Evolutionary conservation across 148 eudicot genomes (phyloP).

Genomic region (Polygonum maritimum): DNA sequence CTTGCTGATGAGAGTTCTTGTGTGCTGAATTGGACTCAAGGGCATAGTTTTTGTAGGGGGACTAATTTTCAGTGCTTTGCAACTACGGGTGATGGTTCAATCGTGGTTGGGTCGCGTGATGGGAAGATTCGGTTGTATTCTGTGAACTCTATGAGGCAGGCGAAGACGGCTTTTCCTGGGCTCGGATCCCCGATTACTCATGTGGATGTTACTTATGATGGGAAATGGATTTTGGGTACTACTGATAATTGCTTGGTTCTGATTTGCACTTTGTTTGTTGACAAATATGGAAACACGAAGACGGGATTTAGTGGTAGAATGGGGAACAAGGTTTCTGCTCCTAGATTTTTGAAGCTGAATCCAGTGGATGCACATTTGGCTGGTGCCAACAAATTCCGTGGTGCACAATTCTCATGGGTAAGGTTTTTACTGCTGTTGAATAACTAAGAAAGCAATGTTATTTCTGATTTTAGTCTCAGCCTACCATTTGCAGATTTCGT

Average conservation of each 20-base stretch:
- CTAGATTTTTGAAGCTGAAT: slow-evolving; percentile 77
- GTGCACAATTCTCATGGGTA: slow-evolving; percentile 98
- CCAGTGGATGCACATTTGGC: slow-evolving; percentile 92
- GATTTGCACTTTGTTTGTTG: slow-evolving; percentile 82
- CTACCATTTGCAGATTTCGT: background rate
- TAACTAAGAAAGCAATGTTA: background rate
- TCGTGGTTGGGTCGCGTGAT: slow-evolving; percentile 93
- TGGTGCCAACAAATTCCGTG: slow-evolving; percentile 58
- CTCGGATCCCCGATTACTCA: slow-evolving; percentile 86
- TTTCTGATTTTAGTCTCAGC: background rate
- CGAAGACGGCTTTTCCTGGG: slow-evolving; percentile 96
- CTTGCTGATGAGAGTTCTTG: slow-evolving; percentile 41
- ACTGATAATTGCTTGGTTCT: slow-evolving; percentile 79
- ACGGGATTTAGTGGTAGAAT: slow-evolving; percentile 81
- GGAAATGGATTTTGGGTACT: slow-evolving; percentile 96
- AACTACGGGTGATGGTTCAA: slow-evolving; percentile 90
- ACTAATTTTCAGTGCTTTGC: slow-evolving; percentile 97
- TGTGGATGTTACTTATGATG: slow-evolving; percentile 96
- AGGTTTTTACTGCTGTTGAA: slow-evolving; percentile 14
- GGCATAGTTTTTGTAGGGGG: slow-evolving; percentile 85
- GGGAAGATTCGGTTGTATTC: slow-evolving; percentile 94
- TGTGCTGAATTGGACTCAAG: slow-evolving; percentile 84
- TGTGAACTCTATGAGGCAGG: slow-evolving; percentile 84
- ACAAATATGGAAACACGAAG: slow-evolving; percentile 87
- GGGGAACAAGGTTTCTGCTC: slow-evolving; percentile 87